phyloP scores from a whole-genome alignment of 1,284 basidiomycete genomes.

The Inonotus hispidus region DNA sequence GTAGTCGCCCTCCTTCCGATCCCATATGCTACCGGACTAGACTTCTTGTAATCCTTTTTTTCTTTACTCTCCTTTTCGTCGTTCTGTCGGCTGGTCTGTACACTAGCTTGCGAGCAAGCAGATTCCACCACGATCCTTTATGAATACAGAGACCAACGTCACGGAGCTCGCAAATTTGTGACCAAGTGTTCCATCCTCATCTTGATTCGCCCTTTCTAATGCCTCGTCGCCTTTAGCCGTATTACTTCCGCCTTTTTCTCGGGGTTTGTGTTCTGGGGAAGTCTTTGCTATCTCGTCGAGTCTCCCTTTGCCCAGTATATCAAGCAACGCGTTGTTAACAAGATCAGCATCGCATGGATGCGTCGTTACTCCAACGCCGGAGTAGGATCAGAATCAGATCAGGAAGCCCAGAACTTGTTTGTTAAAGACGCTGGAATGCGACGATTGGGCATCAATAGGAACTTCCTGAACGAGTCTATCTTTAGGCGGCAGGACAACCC shows the following conservation, averaged over 20 bases:
- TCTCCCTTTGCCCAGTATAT: conserved; percentile 27
- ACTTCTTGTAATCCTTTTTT: not conserved
- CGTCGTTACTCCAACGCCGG: not conserved
- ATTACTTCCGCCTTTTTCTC: conserved; percentile 35
- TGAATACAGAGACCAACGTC: not conserved
- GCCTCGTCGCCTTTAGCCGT: conserved; percentile 25
- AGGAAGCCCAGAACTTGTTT: not conserved
- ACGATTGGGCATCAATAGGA: not conserved
- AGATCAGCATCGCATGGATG: conserved; percentile 9
- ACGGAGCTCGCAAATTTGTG: conserved; percentile 25
- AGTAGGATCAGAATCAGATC: conserved; percentile 4
- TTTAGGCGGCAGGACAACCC: conserved; percentile 22
- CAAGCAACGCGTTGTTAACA: conserved; percentile 8
- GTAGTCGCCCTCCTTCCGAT: not conserved
- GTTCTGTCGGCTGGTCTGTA: not conserved
- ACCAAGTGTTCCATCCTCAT: conserved; percentile 15
- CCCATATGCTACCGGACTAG: not conserved
- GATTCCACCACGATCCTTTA: not conserved
- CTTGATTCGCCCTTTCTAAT: conserved; percentile 25
- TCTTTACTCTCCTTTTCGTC: not conserved
- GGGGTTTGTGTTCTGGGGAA: conserved; percentile 44
- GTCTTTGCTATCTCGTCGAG: conserved; percentile 32
- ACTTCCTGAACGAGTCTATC: conserved; percentile 5
- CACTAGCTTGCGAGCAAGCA: conserved; percentile 1
- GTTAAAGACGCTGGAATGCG: not conserved